phyloP scores from a whole-genome alignment of 2,329 filamentous ascomycete genomes.

The Huntiella omanensis region DNA sequence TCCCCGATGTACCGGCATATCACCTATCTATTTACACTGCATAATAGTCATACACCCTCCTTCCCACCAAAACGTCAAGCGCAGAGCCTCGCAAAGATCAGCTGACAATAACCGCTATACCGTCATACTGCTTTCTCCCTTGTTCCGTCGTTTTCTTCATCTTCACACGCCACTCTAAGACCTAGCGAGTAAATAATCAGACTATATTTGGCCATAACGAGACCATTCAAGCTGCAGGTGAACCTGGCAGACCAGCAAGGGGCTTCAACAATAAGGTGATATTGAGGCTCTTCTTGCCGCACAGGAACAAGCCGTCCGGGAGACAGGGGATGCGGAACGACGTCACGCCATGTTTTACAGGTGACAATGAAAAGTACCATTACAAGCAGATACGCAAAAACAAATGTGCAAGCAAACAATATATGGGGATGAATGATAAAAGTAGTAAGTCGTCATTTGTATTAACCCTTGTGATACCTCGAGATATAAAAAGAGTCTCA shows the following conservation, averaged over 20 bases:
- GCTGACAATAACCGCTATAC: not conserved
- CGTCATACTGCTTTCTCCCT: not conserved
- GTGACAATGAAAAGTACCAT: too few species aligned
- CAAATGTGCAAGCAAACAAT: not conserved
- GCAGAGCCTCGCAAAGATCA: constrained; percentile 1
- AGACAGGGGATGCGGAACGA: not conserved
- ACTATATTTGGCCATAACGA: not conserved
- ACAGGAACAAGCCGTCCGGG: not conserved
- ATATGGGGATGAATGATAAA: not conserved
- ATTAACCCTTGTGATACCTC: not conserved
- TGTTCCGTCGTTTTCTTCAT: too few species aligned
- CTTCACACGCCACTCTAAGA: not conserved
- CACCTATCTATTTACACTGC: too few species aligned
- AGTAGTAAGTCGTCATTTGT: not conserved
- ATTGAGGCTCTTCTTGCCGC: constrained; percentile 1
- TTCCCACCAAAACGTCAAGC: not conserved
- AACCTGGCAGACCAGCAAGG: not conserved
- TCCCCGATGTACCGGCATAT: too few species aligned
- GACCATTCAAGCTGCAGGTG: too few species aligned
- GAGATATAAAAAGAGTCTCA: not conserved
- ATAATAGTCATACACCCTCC: too few species aligned
- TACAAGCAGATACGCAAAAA: not conserved
- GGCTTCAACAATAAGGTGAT: not conserved
- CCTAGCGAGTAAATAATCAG: constrained; percentile 1
- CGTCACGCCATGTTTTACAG: not conserved